These are phyloP conservation scores for Irpex lacteus DNA, from an alignment of 1,284 basidiomycete species.

Conservation along the genomic window DNA sequence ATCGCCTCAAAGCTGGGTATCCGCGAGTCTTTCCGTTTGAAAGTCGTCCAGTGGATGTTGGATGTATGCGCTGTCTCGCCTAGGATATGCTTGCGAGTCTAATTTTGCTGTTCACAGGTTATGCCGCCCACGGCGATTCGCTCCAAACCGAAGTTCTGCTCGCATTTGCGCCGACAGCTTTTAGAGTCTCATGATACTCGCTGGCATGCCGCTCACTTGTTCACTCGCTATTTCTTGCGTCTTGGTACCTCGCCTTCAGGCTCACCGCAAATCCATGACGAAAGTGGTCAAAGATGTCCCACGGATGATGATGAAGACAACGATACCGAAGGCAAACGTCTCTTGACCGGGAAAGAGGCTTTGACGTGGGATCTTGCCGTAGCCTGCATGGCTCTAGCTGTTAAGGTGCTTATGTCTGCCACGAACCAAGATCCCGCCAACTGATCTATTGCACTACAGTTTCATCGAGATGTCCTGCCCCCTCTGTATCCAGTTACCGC, in stretches of 20 bases:
- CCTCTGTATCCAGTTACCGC: slow-evolving; percentile 52
- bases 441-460: slow-evolving; percentile 29
- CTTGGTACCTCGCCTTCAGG: slow-evolving; percentile 18
- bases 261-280: slow-evolving; percentile 14
- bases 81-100: slow-evolving; percentile 4
- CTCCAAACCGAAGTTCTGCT: slow-evolving; percentile 15
- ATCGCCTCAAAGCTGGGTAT: slow-evolving; percentile 21
- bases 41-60: slow-evolving; percentile 41
- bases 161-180: slow-evolving; percentile 52
- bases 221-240: slow-evolving; percentile 47
- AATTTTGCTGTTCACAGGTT: slow-evolving; percentile 14
- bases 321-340: not conserved
- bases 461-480: slow-evolving; percentile 59
- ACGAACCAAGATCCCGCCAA: too few relatives aligned
- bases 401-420: slow-evolving; percentile 43
- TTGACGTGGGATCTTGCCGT: slow-evolving; percentile 53
- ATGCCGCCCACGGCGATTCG: slow-evolving; percentile 21
- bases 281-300: slow-evolving; percentile 4
- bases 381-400: slow-evolving; percentile 52
- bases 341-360: slow-evolving; percentile 30
- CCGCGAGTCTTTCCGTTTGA: slow-evolving; percentile 28
- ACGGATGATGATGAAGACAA: not conserved
- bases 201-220: slow-evolving; percentile 58
- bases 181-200: slow-evolving; percentile 50
- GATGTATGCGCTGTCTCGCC: slow-evolving; percentile 28